A percentile compares a stretch with the other conserved stretches of the same genome.
These are phyloP conservation scores for Suillus fuscotomentosus DNA, from an alignment of 768 basidiomycete species.

Conservation along the genomic window DNA sequence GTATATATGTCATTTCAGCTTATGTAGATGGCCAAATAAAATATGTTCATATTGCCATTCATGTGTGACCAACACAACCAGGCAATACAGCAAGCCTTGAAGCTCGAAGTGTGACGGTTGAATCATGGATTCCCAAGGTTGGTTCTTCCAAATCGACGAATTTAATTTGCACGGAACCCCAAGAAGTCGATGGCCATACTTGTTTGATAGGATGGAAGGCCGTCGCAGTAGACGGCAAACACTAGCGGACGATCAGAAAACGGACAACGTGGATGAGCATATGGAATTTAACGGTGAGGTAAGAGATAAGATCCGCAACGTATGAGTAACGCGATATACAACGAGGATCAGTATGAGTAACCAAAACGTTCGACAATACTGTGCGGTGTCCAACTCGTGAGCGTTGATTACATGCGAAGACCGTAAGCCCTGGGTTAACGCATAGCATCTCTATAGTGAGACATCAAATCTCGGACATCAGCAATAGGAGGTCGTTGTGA, in stretches of 20 bases:
- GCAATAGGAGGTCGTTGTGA: not conserved
- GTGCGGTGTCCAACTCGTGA: too few species aligned
- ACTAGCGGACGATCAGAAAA: too few species aligned
- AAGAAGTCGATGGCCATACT: not conserved
- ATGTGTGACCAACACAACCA: not conserved
- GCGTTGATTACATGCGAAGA: too few species aligned
- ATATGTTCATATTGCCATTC: too few species aligned
- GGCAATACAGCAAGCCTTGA: not conserved
- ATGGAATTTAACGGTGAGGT: too few species aligned
- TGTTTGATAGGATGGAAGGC: not conserved
- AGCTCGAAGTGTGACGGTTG: not conserved
- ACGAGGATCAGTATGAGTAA: too few species aligned
- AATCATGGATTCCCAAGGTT: not conserved
- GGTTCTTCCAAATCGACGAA: not conserved
- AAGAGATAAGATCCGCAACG: too few species aligned
- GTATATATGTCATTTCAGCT: not conserved
- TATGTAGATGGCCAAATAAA: not conserved
- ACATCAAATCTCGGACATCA: not conserved
- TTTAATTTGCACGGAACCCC: not conserved
- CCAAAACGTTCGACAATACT: too few species aligned
- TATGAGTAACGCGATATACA: too few species aligned
- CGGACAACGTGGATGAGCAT: too few species aligned
- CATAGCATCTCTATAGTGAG: not conserved
- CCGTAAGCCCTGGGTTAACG: not conserved
- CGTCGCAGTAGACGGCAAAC: too few species aligned